Base-by-base conservation (phyloP, 2,329 filamentous ascomycete species). In the Hypoxylon sp. region DNA sequence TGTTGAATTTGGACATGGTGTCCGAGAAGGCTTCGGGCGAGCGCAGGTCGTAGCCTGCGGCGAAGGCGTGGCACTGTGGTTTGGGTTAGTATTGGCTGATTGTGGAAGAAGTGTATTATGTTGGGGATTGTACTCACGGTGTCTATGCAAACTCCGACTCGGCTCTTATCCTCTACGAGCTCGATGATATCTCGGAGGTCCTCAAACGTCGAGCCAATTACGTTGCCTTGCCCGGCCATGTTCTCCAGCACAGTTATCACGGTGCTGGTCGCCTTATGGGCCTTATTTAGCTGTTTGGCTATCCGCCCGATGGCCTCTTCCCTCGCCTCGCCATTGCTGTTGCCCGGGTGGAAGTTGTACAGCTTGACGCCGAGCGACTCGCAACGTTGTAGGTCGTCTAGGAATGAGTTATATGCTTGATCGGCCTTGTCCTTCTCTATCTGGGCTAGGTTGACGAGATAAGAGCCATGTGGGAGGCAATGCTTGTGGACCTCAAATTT, bases 301-400 rank as follows among this genome's bases (percentile, higher is more conserved):
- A 99, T 93, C 41, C 96, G 89, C 13, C 81, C 84, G 63, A 97
- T 90, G 2, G 94, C 94, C 19, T 89, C 90, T 0, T 85, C 82
- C 36, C 91, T 88, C 2, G 87, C 84, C 34, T 87, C 86, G 50
- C 90, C 89, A 62, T 91, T 91, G 1, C 91, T 91, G 63, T 91
- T 94, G 19, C 96, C 96, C 0, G 96, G 96, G 77, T 99, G 96
- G 82, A 99, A 98, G 80, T 99, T 99, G 84, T 98, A 99, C n/a
- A 98, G 86, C 68, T 82, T 85, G 75, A 99, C 97, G 1, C 94
- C 93, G 0, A 99, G 87, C 49, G 86, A 85, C 76, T 97, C 92
- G 79, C 96, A 98, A 9, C 96, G 89, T 55, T 88, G 83, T 1
- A 99, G 84, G 78, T 99, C 96, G 74, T 99, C 94, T 14, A 97